Conservation (phyloP, 495 filamentous ascomycete genomes). For the Usnea hakonensis region DNA sequence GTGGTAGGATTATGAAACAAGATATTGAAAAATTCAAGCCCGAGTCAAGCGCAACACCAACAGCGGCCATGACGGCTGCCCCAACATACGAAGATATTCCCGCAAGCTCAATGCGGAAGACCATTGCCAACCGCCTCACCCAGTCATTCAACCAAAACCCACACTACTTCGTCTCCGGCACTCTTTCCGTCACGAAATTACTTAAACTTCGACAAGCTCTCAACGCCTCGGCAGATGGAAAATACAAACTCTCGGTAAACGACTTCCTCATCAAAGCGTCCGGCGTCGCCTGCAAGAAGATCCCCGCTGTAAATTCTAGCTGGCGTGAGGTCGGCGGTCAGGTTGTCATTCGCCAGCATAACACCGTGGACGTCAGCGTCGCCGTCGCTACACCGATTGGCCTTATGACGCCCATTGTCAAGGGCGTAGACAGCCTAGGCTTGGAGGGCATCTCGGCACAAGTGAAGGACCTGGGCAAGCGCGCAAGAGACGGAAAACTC, state of each 20-base stretch:
- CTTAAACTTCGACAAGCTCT: slow-evolving; percentile 91
- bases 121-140: slow-evolving; percentile 83
- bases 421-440: slow-evolving; percentile 72
- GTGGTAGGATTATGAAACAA: slow-evolving; percentile 81
- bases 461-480: slow-evolving; percentile 94
- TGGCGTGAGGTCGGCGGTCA: slow-evolving; percentile 76
- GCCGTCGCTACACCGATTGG: slow-evolving; percentile 91
- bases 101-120: slow-evolving; percentile 91
- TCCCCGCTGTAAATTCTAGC: slow-evolving; percentile 89
- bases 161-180: slow-evolving; percentile 91
- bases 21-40: slow-evolving; percentile 82
- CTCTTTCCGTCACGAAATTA: slow-evolving; percentile 85
- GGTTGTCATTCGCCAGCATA: slow-evolving; percentile 79
- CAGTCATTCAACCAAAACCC: slow-evolving; percentile 88
- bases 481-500: slow-evolving; percentile 92
- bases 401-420: slow-evolving; percentile 96
- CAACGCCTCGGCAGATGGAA: slow-evolving; percentile 78
- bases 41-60: slow-evolving; percentile 35
- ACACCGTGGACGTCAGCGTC: slow-evolving; percentile 82
- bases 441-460: slow-evolving; percentile 77
- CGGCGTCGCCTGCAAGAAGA: slow-evolving; percentile 79
- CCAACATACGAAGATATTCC: slow-evolving; percentile 78
- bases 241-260: slow-evolving; percentile 98
- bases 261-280: slow-evolving; percentile 99
- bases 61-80: slow-evolving; percentile 41